phyloP scores from a whole-genome alignment of 495 filamentous ascomycete species.

The Chaetomidium leptoderma region DNA sequence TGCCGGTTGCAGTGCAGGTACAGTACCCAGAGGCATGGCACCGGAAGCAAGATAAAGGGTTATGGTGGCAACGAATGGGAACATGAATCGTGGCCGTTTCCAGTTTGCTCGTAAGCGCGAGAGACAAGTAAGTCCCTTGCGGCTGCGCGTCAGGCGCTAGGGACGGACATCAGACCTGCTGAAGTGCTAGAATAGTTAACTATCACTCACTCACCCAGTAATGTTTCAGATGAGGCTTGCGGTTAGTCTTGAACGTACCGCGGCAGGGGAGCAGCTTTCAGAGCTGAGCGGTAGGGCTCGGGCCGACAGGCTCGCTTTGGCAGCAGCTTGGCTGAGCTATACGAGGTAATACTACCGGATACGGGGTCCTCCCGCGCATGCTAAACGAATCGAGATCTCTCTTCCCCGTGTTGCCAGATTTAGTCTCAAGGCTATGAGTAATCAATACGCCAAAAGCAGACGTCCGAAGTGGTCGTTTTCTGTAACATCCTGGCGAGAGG shows the following conservation, averaged over 20 bases:
- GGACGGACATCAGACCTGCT: background rate
- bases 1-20: background rate
- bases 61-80: background rate
- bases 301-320: background rate
- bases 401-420: constrained; percentile 2
- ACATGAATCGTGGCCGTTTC: background rate
- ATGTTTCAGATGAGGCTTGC: background rate
- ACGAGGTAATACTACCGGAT: constrained; percentile 18
- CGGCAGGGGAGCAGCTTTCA: constrained; percentile 2
- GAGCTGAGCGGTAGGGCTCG: background rate
- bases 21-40: background rate
- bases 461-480: background rate
- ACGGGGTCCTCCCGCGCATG: background rate
- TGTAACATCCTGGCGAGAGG: too few species aligned
- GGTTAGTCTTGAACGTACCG: background rate
- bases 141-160: background rate
- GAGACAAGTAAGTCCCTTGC: background rate
- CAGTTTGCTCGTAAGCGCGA: background rate
- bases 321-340: constrained; percentile 2
- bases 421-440: constrained; percentile 8
- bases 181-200: background rate
- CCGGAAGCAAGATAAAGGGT: constrained; percentile 2
- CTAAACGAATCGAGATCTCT: constrained; percentile 3
- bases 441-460: background rate
- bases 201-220: background rate